Evolutionary conservation across 140 eudicot species (phyloP).

Genomic region (Flaveria floridana): DNA sequence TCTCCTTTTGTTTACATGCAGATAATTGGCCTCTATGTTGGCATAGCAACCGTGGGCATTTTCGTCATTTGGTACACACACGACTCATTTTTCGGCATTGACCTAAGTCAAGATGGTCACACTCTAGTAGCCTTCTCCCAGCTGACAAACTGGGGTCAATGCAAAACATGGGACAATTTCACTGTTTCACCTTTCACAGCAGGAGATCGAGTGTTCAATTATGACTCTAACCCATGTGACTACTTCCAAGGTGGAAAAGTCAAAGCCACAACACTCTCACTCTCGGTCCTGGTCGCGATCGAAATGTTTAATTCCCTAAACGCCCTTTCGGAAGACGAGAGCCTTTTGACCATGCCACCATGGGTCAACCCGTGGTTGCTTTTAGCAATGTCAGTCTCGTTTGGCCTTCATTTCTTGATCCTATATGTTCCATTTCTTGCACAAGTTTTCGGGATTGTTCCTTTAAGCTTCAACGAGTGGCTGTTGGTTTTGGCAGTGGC

Average conservation of each 20-base stretch:
- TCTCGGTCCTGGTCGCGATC: slow-evolving; percentile 74
- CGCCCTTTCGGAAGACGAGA: slow-evolving; percentile 89
- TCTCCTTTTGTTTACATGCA: slow-evolving; percentile 20
- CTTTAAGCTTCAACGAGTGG: slow-evolving; percentile 84
- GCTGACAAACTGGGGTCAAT: slow-evolving; percentile 83
- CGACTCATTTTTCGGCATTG: slow-evolving; percentile 69
- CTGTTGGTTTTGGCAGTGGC: slow-evolving; percentile 69
- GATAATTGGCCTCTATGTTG: slow-evolving; percentile 90
- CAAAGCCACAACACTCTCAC: slow-evolving; percentile 84
- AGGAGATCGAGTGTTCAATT: slow-evolving; percentile 45
- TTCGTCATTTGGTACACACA: slow-evolving; percentile 86
- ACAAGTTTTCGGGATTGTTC: slow-evolving; percentile 76
- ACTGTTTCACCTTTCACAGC: slow-evolving; percentile 64
- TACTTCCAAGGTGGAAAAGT: slow-evolving; percentile 70
- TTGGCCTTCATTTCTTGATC: slow-evolving; percentile 84
- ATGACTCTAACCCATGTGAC: slow-evolving; percentile 75
- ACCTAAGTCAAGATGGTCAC: slow-evolving; percentile 83
- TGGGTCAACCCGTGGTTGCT: slow-evolving; percentile 94
- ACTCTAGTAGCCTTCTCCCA: slow-evolving; percentile 74
- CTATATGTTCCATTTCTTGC: slow-evolving; percentile 91
- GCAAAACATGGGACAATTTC: slow-evolving; percentile 67
- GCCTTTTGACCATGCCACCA: slow-evolving; percentile 85
- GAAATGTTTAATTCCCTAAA: slow-evolving; percentile 93
- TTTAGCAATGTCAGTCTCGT: slow-evolving; percentile 82
- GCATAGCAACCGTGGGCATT: slow-evolving; percentile 81